A percentile compares a stretch with the other conserved stretches of the same genome.
phyloP scores from a whole-genome alignment of 441 rosid genomes.

The Syzygium syzygioides region DNA sequence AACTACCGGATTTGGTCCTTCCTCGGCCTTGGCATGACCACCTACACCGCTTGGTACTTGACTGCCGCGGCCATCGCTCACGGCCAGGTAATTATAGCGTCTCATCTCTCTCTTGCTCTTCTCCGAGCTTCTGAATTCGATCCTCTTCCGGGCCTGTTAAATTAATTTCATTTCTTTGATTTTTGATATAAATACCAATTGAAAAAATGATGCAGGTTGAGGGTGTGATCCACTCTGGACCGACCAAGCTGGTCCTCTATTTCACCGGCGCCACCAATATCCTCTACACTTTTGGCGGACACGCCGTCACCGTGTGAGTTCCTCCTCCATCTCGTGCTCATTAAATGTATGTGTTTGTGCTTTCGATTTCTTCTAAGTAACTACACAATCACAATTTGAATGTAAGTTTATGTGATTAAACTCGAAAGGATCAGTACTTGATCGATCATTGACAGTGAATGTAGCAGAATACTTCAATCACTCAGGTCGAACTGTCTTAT shows the following conservation, averaged over 20 bases:
- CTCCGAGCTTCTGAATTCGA: background rate
- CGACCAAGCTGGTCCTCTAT: slow-evolving; percentile 41
- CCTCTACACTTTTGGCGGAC: slow-evolving; percentile 57
- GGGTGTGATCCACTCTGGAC: slow-evolving; percentile 43
- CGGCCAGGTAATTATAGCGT: slow-evolving; percentile 27
- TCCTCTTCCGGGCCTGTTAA: background rate
- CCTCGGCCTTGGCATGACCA: slow-evolving; percentile 46
- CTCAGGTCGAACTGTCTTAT: background rate
- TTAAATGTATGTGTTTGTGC: slow-evolving; percentile 6
- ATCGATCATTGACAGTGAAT: background rate
- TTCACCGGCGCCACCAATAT: slow-evolving; percentile 70
- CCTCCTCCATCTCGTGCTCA: background rate
- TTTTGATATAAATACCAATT: background rate
- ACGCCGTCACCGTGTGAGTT: slow-evolving; percentile 58
- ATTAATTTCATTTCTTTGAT: background rate
- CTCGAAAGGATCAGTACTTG: background rate
- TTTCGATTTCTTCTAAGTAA: background rate
- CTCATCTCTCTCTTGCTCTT: background rate
- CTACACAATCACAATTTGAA: background rate
- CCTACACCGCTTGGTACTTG: slow-evolving; percentile 50
- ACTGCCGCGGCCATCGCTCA: slow-evolving; percentile 30
- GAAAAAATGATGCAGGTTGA: slow-evolving; percentile 20
- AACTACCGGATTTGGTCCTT: slow-evolving; percentile 49
- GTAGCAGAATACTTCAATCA: background rate
- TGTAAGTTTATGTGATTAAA: background rate